Percentiles rank a stretch among this genome's conserved stretches.
These are phyloP conservation scores for Graphiopsis chlorocephala DNA, from an alignment of 2,329 filamentous ascomycete species.

Conservation along the genomic window DNA sequence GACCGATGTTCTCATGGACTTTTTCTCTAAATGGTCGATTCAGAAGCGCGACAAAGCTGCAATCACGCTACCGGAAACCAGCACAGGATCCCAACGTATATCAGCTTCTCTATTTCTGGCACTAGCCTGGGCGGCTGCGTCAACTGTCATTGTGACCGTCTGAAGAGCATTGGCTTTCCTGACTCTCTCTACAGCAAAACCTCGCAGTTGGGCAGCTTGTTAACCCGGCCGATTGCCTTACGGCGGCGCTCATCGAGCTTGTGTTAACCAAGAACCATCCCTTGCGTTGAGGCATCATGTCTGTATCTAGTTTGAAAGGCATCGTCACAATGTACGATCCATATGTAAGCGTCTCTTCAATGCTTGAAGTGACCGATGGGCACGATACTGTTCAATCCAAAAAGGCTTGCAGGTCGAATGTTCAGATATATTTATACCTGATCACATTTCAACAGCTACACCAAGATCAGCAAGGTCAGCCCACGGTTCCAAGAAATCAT, in stretches of 20 bases:
- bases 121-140: neutral
- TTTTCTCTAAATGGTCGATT: neutral
- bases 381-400: neutral
- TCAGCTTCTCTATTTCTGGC: neutral
- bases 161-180: neutral
- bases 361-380: neutral
- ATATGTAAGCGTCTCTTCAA: neutral
- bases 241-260: neutral
- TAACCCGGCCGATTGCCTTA: too few relatives aligned
- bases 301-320: neutral
- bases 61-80: neutral
- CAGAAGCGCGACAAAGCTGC: neutral
- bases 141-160: neutral
- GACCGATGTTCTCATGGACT: constrained; percentile 3
- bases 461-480: neutral
- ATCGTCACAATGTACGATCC: neutral
- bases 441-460: too few relatives aligned
- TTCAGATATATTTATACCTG: too few relatives aligned
- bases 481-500: neutral
- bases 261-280: neutral
- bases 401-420: too few relatives aligned
- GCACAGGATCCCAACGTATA: neutral
- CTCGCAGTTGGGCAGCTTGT: too few relatives aligned
- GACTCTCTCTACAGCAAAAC: too few relatives aligned
- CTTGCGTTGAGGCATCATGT: neutral